Evolutionary conservation across 108 stramenopile species (phyloP).

Genomic region (Aureococcus anophagefferens): DNA sequence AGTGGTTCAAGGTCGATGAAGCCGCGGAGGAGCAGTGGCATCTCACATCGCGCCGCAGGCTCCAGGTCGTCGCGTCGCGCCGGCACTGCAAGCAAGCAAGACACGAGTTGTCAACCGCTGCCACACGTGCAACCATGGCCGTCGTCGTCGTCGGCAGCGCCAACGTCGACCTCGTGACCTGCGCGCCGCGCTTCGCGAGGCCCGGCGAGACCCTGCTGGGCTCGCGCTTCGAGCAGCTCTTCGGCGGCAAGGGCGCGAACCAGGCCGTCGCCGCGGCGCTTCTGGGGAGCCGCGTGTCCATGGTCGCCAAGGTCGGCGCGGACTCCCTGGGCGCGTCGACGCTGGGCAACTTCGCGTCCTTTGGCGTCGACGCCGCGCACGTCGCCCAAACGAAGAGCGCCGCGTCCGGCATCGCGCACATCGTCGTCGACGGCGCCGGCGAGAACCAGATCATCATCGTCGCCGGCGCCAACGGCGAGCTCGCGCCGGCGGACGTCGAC

Average conservation of each 20-base stretch:
- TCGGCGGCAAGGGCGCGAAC: conserved; percentile 85
- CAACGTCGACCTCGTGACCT: conserved; percentile 64
- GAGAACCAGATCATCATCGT: conserved; percentile 71
- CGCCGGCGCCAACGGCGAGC: conserved; percentile 50
- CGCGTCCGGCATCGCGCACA: conserved; percentile 62
- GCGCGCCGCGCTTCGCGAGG: too few species aligned
- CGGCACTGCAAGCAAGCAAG: too few species aligned
- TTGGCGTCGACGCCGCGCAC: not conserved
- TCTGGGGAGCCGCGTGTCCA: conserved; percentile 49
- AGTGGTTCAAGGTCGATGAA: too few species aligned
- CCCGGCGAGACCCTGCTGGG: conserved; percentile 55
- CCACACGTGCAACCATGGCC: too few species aligned
- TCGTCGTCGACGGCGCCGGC: conserved; percentile 51
- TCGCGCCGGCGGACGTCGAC: conserved; percentile 54
- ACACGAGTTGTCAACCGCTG: too few species aligned
- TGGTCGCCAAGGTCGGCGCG: conserved; percentile 63
- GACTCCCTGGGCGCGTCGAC: conserved; percentile 57
- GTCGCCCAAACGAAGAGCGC: not conserved
- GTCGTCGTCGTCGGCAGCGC: conserved; percentile 65
- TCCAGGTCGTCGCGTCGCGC: too few species aligned
- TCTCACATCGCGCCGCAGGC: too few species aligned
- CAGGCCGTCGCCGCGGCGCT: conserved; percentile 73
- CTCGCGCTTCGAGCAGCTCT: conserved; percentile 48
- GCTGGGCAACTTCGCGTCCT: conserved; percentile 34
- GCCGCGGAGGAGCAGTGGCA: too few species aligned